Evolutionary conservation across 257 asterid species (phyloP).

Genomic region (Solanum gracilifrons): DNA sequence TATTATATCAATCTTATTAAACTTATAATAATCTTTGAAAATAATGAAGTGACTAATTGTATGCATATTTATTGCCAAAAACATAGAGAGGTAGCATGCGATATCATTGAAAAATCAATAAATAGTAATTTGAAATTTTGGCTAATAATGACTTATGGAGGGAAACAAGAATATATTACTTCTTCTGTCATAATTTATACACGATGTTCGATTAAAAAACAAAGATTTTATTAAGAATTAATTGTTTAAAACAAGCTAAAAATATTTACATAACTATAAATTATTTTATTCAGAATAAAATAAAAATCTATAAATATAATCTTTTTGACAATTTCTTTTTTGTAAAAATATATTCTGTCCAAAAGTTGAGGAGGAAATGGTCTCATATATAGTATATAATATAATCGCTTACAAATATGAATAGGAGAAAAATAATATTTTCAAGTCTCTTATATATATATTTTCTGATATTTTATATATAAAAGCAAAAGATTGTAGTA

Average conservation of each 20-base stretch:
- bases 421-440: neutral
- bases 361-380: too few relatives aligned
- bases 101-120: neutral
- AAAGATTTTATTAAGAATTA: too few relatives aligned
- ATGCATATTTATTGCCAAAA: neutral
- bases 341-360: neutral
- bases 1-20: neutral
- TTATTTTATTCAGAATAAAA: too few relatives aligned
- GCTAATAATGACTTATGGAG: neutral
- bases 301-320: too few relatives aligned
- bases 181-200: neutral
- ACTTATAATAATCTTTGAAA: neutral
- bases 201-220: neutral
- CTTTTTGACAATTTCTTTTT: too few relatives aligned
- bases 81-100: neutral
- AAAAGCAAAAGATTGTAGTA: too few relatives aligned
- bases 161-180: neutral
- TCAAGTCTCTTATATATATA: neutral
- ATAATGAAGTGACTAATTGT: neutral
- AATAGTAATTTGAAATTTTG: neutral
- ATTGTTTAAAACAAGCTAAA: neutral
- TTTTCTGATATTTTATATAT: neutral
- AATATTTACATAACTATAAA: neutral
- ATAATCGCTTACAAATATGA: neutral
- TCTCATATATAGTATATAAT: neutral